A percentile compares a stretch with the other conserved stretches of the same genome.
Evolutionary conservation across 2,329 filamentous ascomycete species (phyloP).

Genomic region (Pezicula rhizophila): DNA sequence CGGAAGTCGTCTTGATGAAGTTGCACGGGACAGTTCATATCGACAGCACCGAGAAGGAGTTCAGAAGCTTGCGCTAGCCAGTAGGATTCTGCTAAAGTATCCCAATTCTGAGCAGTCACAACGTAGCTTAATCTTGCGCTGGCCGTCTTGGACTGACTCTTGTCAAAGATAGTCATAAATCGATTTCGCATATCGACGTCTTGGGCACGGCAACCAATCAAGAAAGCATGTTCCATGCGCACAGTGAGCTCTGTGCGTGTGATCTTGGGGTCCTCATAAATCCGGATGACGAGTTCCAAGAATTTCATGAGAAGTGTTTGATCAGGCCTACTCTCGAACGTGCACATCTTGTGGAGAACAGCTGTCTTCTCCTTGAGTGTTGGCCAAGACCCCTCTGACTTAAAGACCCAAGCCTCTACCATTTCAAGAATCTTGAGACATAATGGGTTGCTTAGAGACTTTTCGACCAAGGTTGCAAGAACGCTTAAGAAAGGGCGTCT

Average conservation of each 20-base stretch:
- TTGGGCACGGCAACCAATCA: constrained; percentile 87
- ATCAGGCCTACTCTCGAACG: constrained; percentile 82
- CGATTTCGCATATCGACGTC: constrained; percentile 96
- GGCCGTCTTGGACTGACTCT: constrained; percentile 86
- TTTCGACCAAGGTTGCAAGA: constrained; percentile 88
- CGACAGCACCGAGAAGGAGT: constrained; percentile 82
- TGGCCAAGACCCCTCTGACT: constrained; percentile 89
- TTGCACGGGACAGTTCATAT: constrained; percentile 73
- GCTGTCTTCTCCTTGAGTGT: constrained; percentile 98
- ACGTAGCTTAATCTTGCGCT: constrained; percentile 86
- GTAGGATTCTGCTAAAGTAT: constrained; percentile 88
- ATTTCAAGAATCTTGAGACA: constrained; percentile 91
- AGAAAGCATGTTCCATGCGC: constrained; percentile 93
- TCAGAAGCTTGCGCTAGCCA: constrained; percentile 96
- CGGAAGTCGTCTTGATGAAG: constrained; percentile 81
- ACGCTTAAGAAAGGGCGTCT: constrained; percentile 91
- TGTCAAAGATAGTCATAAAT: constrained; percentile 95
- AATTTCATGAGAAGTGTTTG: constrained; percentile 86
- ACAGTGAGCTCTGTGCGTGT: constrained; percentile 93
- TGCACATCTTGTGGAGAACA: constrained; percentile 97
- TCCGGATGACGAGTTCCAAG: constrained; percentile 89
- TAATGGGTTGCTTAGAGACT: constrained; percentile 78
- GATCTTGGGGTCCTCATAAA: constrained; percentile 97
- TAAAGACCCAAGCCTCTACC: constrained; percentile 95
- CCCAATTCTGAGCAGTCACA: constrained; percentile 91